These are phyloP conservation scores for Magnolia changhungtana DNA, from an alignment of 164 flowering plant genomes.

Conservation along the genomic window DNA sequence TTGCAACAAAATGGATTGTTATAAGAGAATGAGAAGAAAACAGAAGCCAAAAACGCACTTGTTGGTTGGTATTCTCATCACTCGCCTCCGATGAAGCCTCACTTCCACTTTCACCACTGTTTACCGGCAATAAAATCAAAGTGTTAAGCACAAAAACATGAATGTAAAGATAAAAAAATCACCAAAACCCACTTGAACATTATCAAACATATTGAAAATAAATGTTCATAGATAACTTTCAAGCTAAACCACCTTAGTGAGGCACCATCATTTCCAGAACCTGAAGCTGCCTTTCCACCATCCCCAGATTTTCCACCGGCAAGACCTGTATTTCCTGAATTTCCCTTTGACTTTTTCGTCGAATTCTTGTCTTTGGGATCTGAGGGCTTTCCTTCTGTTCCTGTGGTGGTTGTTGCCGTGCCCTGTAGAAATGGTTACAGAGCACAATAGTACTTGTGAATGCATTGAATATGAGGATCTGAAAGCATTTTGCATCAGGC, in stretches of 20 bases:
- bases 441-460: not conserved
- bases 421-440: constrained; percentile 25
- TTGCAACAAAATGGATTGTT: not conserved
- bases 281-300: constrained; percentile 61
- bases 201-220: not conserved
- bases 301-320: constrained; percentile 41
- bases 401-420: constrained; percentile 33
- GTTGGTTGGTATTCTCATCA: constrained; percentile 62
- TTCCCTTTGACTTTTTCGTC: constrained; percentile 60
- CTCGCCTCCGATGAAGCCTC: constrained; percentile 73
- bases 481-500: not conserved
- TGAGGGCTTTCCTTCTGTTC: constrained; percentile 51
- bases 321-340: constrained; percentile 35
- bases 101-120: constrained; percentile 81
- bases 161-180: not conserved
- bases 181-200: not conserved
- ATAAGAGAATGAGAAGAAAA: not conserved
- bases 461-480: not conserved
- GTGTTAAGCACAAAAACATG: not conserved
- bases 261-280: constrained; percentile 84
- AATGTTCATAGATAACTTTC: not conserved
- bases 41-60: constrained; percentile 28
- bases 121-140: not conserved
- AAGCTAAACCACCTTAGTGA: constrained; percentile 60
- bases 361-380: constrained; percentile 49